Percentiles rank a stretch among this genome's conserved stretches.
Evolutionary conservation across 2,329 filamentous ascomycete species (phyloP).

Genomic region (Graphilbum sp.): DNA sequence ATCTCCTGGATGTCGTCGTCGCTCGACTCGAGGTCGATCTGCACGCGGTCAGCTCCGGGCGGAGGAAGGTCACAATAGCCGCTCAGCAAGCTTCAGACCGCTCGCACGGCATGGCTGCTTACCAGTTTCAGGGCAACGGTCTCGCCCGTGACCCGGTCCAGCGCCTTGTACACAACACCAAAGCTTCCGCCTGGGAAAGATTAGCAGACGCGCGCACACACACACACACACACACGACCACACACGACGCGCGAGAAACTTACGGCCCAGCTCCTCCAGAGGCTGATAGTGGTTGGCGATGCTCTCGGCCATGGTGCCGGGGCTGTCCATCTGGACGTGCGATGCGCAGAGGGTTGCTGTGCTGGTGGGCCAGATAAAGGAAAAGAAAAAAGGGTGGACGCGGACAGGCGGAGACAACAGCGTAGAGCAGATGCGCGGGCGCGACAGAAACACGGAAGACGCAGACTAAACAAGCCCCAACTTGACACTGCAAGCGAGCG

Average conservation of each 20-base stretch:
- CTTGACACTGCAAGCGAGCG: no score
- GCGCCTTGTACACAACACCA: conserved; percentile 91
- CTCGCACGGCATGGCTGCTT: no score
- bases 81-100: no score
- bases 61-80: conserved; percentile 1
- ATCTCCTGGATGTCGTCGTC: conserved; percentile 98
- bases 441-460: no score
- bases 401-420: no score
- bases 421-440: no score
- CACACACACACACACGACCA: background rate
- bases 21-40: conserved; percentile 98
- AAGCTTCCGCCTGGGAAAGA: conserved; percentile 65
- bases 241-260: conserved; percentile 29
- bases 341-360: no score
- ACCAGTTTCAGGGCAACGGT: conserved; percentile 95
- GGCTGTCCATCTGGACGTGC: background rate
- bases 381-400: no score
- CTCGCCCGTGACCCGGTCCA: conserved; percentile 78
- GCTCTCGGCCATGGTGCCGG: conserved; percentile 32
- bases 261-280: conserved; percentile 89
- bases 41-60: conserved; percentile 9
- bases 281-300: conserved; percentile 85
- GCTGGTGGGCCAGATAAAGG: no score
- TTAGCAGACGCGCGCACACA: background rate
- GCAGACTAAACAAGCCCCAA: no score